A percentile compares a stretch with the other conserved stretches of the same genome.
Evolutionary conservation across 2,329 filamentous ascomycete species (phyloP).

Genomic region (Aureobasidium sp.): DNA sequence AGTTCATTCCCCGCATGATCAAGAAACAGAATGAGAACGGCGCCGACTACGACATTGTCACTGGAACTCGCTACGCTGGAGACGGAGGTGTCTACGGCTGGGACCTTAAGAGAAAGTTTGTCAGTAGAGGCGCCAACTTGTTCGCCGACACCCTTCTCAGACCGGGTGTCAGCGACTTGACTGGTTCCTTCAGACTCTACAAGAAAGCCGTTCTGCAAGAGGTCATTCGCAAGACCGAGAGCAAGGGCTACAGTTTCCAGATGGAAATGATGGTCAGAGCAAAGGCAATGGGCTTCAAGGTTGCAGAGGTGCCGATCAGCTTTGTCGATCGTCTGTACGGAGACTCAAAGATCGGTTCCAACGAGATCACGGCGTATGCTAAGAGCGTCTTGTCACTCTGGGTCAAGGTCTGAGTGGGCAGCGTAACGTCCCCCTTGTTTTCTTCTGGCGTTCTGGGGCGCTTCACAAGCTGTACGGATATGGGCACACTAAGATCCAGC

Average conservation of each 20-base stretch:
- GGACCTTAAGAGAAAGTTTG: conserved; percentile 76
- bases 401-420: conserved; percentile 39
- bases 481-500: conserved; percentile 1
- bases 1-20: conserved; percentile 96
- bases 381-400: conserved; percentile 52
- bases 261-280: conserved; percentile 99
- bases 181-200: conserved; percentile 89
- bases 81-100: conserved; percentile 85
- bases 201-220: conserved; percentile 84
- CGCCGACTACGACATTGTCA: conserved; percentile 90
- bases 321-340: conserved; percentile 96
- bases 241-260: conserved; percentile 97
- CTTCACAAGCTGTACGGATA: background rate
- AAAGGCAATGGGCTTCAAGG: conserved; percentile 89
- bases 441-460: background rate
- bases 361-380: conserved; percentile 94
- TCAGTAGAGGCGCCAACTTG: conserved; percentile 81
- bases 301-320: conserved; percentile 90
- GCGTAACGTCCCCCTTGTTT: background rate
- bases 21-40: conserved; percentile 65
- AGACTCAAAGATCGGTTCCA: conserved; percentile 86
- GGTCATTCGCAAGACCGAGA: conserved; percentile 84
- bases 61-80: conserved; percentile 87
- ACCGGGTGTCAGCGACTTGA: conserved; percentile 91
- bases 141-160: conserved; percentile 91